A percentile compares a stretch with the other conserved stretches of the same genome.
phyloP scores from a whole-genome alignment of 495 filamentous ascomycete genomes.

The Neurospora intermedia region DNA sequence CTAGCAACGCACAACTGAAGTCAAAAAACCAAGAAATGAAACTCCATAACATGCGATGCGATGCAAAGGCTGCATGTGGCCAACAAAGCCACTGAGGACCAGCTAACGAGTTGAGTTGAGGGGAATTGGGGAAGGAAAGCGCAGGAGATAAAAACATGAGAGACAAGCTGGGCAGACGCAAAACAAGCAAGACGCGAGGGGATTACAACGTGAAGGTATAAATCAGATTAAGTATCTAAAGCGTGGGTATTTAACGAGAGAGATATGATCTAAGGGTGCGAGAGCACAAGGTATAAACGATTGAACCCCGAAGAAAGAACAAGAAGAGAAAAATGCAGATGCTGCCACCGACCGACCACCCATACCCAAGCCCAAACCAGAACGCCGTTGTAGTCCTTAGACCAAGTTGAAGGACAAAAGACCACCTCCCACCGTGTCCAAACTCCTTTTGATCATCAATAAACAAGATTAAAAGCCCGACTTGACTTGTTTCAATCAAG shows the following conservation, averaged over 20 bases:
- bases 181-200: too few species aligned
- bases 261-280: not conserved
- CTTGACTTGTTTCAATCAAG: not conserved
- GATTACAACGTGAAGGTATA: too few species aligned
- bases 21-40: not conserved
- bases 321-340: not conserved
- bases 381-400: not conserved
- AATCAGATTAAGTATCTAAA: not conserved
- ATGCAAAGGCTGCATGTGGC: not conserved
- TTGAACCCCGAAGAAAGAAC: not conserved
- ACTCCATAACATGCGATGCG: not conserved
- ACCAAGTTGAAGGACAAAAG: not conserved
- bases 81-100: not conserved
- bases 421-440: not conserved
- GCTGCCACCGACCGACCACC: not conserved
- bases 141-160: too few species aligned
- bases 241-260: not conserved
- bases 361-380: not conserved
- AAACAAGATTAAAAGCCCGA: not conserved
- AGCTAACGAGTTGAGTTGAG: too few species aligned
- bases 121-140: too few species aligned
- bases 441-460: not conserved
- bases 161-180: too few species aligned
- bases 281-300: not conserved
- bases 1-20: not conserved